A percentile compares a stretch with the other conserved stretches of the same genome.
These are phyloP conservation scores for Didymella arachidicola DNA, from an alignment of 2,329 filamentous ascomycete genomes.

Conservation along the genomic window DNA sequence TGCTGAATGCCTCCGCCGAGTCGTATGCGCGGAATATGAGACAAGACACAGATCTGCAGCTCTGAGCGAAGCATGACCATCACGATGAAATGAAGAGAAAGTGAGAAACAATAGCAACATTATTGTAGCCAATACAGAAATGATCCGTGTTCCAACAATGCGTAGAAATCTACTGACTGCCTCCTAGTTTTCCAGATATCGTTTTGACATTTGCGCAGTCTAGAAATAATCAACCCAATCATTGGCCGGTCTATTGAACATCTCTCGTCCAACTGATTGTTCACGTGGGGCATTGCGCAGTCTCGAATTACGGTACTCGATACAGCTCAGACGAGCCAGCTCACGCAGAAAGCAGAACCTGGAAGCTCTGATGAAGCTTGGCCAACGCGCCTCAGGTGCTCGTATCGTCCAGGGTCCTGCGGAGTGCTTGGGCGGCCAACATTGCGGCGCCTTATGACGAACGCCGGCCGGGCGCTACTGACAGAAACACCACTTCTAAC, in stretches of 20 bases:
- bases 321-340: background rate
- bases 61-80: conserved; percentile 23
- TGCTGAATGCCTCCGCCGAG: too few species aligned
- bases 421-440: conserved; percentile 24
- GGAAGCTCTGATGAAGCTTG: conserved; percentile 9
- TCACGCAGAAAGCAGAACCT: conserved; percentile 18
- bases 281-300: conserved; percentile 16
- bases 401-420: conserved; percentile 15
- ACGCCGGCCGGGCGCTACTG: conserved; percentile 36
- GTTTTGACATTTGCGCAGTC: background rate
- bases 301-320: background rate
- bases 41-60: conserved; percentile 21
- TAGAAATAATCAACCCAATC: conserved; percentile 6
- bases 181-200: background rate
- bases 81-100: conserved; percentile 19
- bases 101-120: too few species aligned
- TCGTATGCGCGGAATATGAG: background rate
- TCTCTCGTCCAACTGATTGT: conserved; percentile 19
- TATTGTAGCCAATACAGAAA: too few species aligned
- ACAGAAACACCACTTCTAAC: conserved; percentile 32
- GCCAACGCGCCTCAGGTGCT: conserved; percentile 4
- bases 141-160: too few species aligned
- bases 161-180: background rate
- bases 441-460: conserved; percentile 29
- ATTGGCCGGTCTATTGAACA: background rate